These are phyloP conservation scores for Vitis rupestris DNA, from an alignment of 164 flowering plant species.

Conservation along the genomic window DNA sequence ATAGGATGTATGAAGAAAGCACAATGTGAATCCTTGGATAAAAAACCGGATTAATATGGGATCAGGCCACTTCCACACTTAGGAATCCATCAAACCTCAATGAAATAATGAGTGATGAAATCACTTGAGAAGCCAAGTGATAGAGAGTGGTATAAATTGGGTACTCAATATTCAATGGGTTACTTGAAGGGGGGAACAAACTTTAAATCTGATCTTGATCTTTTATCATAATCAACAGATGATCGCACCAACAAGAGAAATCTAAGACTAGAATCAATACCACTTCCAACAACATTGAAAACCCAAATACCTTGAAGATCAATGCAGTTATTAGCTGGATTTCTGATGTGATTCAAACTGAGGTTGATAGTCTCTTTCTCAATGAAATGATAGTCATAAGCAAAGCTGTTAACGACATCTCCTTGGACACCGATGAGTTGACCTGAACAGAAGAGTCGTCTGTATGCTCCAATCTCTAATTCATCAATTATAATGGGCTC, in stretches of 20 bases:
- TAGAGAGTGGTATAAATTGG: too few species aligned
- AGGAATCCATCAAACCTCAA: too few species aligned
- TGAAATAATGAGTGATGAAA: too few species aligned
- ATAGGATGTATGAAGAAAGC: too few species aligned
- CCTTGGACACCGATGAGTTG: slow-evolving; percentile 3
- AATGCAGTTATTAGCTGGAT: background rate
- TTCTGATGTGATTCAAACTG: background rate
- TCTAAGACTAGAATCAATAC: background rate
- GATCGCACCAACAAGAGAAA: background rate
- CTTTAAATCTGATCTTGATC: background rate
- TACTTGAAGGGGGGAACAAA: background rate
- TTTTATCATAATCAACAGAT: slow-evolving; percentile 4
- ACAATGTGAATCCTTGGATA: too few species aligned
- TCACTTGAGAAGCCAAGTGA: too few species aligned
- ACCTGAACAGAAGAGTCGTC: background rate
- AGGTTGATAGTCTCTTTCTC: background rate
- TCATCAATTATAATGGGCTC: slow-evolving; percentile 5
- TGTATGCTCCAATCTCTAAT: background rate
- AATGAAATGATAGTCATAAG: background rate
- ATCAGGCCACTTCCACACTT: too few species aligned
- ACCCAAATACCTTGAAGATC: background rate
- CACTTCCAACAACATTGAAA: background rate
- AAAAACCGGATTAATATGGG: too few species aligned
- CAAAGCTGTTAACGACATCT: slow-evolving; percentile 2
- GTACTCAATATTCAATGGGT: too few species aligned